phyloP scores from a whole-genome alignment of 768 basidiomycete species.

The Leccinum longicurvipes region DNA sequence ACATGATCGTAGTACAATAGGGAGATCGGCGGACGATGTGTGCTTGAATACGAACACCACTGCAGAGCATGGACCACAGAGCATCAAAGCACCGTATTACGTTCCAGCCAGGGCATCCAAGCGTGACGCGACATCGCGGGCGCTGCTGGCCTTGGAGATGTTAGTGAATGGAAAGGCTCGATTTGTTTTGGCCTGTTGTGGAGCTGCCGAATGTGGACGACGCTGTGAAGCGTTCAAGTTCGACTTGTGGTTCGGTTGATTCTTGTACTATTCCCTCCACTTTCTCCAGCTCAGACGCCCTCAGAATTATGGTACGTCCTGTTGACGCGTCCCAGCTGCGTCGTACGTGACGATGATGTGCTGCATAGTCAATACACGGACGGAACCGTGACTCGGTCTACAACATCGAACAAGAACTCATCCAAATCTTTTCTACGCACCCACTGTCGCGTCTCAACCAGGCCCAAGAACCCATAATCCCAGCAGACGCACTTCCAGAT shows the following conservation, averaged over 20 bases:
- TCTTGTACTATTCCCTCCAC: slow-evolving; percentile 5
- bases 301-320: slow-evolving; percentile 24
- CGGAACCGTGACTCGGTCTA: slow-evolving; percentile 68
- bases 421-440: slow-evolving; percentile 65
- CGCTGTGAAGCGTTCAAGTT: not conserved
- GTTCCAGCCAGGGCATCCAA: too few relatives aligned
- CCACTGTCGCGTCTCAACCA: slow-evolving; percentile 57
- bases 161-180: too few relatives aligned
- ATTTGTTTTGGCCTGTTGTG: not conserved
- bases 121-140: too few relatives aligned
- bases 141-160: too few relatives aligned
- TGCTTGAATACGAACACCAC: too few relatives aligned
- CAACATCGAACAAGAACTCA: slow-evolving; percentile 67
- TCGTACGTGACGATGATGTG: slow-evolving; percentile 1
- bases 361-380: slow-evolving; percentile 38
- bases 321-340: slow-evolving; percentile 7
- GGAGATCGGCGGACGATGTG: too few relatives aligned
- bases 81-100: too few relatives aligned
- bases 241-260: slow-evolving; percentile 3
- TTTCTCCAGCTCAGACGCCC: slow-evolving; percentile 2
- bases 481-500: slow-evolving; percentile 67
- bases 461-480: slow-evolving; percentile 60
- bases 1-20: too few relatives aligned
- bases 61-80: too few relatives aligned
- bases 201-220: too few relatives aligned